These are phyloP conservation scores for Halophytophthora batemanensis DNA, from an alignment of 352 stramenopile species.

Conservation along the genomic window DNA sequence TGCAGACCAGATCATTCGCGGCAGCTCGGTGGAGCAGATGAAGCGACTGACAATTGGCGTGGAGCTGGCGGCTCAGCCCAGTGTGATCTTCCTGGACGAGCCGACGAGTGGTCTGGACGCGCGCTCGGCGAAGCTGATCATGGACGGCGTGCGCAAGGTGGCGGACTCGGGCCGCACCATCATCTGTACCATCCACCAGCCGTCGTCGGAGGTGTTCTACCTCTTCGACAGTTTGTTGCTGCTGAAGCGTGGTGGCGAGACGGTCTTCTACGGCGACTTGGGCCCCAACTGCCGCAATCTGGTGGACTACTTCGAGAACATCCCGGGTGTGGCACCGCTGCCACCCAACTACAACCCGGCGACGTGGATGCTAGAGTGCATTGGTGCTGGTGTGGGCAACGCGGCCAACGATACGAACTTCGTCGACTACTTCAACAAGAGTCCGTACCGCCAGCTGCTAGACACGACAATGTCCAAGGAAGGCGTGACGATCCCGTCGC, in stretches of 20 bases:
- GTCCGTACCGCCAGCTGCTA: conserved; percentile 5
- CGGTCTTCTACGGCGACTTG: conserved; percentile 37
- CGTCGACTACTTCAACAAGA: conserved; percentile 17
- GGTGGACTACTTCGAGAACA: conserved; percentile 31
- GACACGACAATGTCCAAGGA: conserved; percentile 21
- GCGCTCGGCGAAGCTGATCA: conserved; percentile 75
- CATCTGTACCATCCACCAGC: conserved; percentile 89
- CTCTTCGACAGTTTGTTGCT: conserved; percentile 76
- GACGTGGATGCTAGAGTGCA: conserved; percentile 28
- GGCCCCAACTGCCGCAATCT: conserved; percentile 22
- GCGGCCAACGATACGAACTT: conserved; percentile 15
- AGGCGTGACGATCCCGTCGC: conserved; percentile 14
- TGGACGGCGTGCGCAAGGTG: conserved; percentile 86
- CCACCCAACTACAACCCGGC: conserved; percentile 13
- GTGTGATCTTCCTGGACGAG: conserved; percentile 86
- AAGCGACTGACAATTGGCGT: conserved; percentile 32
- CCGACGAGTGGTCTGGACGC: conserved; percentile 86
- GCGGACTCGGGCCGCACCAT: conserved; percentile 66
- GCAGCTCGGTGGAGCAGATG: conserved; percentile 23
- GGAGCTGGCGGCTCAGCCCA: conserved; percentile 70
- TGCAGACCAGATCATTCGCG: conserved; percentile 16
- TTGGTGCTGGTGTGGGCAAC: conserved; percentile 41
- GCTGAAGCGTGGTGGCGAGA: conserved; percentile 42
- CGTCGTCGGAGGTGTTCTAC: conserved; percentile 68
- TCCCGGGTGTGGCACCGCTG: conserved; percentile 16